These are phyloP conservation scores for Puya raimondii DNA, from an alignment of 176 grass and related monocot genomes.

Conservation along the genomic window DNA sequence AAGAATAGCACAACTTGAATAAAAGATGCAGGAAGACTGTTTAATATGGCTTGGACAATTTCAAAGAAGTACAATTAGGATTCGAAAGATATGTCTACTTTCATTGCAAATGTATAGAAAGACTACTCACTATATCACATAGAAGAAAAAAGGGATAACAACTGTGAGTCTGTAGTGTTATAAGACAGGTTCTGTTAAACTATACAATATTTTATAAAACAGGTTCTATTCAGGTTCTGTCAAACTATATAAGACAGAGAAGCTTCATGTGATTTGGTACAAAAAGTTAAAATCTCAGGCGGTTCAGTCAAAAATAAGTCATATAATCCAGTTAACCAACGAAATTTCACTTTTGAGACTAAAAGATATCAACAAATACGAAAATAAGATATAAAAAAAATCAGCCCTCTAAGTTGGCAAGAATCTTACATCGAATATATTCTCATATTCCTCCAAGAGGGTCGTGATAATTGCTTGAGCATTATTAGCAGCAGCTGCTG, in stretches of 20 bases:
- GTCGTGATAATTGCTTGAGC: slow-evolving; percentile 84
- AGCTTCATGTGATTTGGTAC: neutral
- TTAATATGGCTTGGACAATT: slow-evolving; percentile 11
- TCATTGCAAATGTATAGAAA: no score
- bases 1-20: slow-evolving; percentile 2
- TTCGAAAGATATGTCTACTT: no score
- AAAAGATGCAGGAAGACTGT: slow-evolving; percentile 14
- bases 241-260: no score
- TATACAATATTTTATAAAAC: no score
- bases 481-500: slow-evolving; percentile 94
- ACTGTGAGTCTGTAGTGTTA: no score
- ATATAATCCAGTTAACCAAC: neutral
- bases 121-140: no score
- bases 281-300: neutral
- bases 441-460: slow-evolving; percentile 84
- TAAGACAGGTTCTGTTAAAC: no score
- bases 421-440: slow-evolving; percentile 76
- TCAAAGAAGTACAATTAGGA: slow-evolving; percentile 12
- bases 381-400: neutral
- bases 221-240: no score
- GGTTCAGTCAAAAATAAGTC: neutral
- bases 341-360: neutral
- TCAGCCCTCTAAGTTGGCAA: neutral
- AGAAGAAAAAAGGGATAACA: no score
- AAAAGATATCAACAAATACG: neutral